These are phyloP conservation scores for Boletellus sp. DNA, from an alignment of 768 basidiomycete genomes.

Conservation along the genomic window DNA sequence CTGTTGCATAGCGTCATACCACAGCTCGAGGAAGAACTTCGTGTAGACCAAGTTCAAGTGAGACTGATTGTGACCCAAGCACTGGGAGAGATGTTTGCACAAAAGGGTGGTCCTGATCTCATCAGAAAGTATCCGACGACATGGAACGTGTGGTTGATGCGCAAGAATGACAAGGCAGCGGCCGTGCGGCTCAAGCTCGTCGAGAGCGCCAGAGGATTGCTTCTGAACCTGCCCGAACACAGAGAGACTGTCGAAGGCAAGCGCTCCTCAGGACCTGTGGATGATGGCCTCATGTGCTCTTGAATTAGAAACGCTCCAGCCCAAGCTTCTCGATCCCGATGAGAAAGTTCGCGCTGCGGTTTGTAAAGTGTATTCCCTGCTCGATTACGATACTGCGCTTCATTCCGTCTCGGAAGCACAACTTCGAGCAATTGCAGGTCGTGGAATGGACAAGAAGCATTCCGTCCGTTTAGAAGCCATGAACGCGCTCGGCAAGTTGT, in stretches of 20 bases:
- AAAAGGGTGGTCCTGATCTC: slow-evolving; percentile 69
- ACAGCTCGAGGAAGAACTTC: slow-evolving; percentile 86
- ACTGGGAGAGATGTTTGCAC: slow-evolving; percentile 88
- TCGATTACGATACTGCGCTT: slow-evolving; percentile 88
- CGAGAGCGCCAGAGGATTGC: slow-evolving; percentile 59
- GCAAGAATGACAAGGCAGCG: slow-evolving; percentile 72
- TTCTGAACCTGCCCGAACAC: slow-evolving; percentile 64
- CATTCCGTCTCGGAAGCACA: slow-evolving; percentile 71
- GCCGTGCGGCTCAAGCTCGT: slow-evolving; percentile 76
- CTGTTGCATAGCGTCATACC: slow-evolving; percentile 89
- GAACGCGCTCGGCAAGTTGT: slow-evolving; percentile 72
- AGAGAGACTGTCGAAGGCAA: slow-evolving; percentile 70
- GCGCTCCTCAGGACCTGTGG: slow-evolving; percentile 16
- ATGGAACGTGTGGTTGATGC: slow-evolving; percentile 80
- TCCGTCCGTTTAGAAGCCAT: slow-evolving; percentile 73
- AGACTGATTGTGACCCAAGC: slow-evolving; percentile 81
- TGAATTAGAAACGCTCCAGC: slow-evolving; percentile 48
- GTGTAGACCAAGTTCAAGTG: slow-evolving; percentile 66
- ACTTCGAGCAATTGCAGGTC: slow-evolving; percentile 60
- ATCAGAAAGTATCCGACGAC: slow-evolving; percentile 76
- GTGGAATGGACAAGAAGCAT: slow-evolving; percentile 81
- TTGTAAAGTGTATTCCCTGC: slow-evolving; percentile 73
- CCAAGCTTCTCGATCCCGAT: slow-evolving; percentile 81
- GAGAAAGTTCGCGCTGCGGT: slow-evolving; percentile 86
- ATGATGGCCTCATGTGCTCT: slow-evolving; percentile 4